Percentiles rank a stretch among this genome's conserved stretches.
Evolutionary conservation across 1,139 yeast species (phyloP).

Genomic region (Nakaseomyces kungkrabaensis): DNA sequence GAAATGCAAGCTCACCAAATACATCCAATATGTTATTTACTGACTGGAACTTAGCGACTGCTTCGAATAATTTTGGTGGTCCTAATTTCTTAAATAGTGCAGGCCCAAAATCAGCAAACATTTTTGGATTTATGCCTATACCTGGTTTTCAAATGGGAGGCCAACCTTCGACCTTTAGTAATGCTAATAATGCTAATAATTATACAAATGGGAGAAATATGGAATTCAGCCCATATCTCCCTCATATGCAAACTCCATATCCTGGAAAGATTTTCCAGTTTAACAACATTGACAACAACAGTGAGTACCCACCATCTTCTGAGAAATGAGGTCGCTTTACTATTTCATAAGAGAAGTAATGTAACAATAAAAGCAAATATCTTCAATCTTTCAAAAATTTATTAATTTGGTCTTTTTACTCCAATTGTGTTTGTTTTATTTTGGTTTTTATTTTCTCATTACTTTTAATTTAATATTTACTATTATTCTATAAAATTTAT

Average conservation of each 20-base stretch:
- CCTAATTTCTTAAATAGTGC: constrained; percentile 2
- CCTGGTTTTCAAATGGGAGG: neutral
- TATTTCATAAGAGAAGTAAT: too few relatives aligned
- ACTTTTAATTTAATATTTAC: too few relatives aligned
- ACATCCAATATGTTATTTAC: neutral
- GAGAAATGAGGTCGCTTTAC: neutral
- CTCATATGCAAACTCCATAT: constrained; percentile 2
- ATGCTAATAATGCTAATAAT: neutral
- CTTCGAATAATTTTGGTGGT: neutral
- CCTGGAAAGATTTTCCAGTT: constrained; percentile 1
- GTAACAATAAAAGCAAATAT: too few relatives aligned
- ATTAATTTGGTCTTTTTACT: too few relatives aligned
- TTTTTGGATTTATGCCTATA: neutral
- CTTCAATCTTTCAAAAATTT: too few relatives aligned
- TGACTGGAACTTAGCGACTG: neutral
- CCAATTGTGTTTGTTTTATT: too few relatives aligned
- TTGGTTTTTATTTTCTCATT: too few relatives aligned
- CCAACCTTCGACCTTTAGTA: neutral
- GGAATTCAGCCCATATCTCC: constrained; percentile 2
- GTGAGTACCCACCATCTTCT: neutral
- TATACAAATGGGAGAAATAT: neutral
- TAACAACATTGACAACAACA: neutral
- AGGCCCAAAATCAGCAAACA: constrained; percentile 1
- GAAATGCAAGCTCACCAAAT: neutral
- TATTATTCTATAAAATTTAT: too few relatives aligned